Conservation (phyloP, 2,329 filamentous ascomycete species). For the Fusarium concolor region DNA sequence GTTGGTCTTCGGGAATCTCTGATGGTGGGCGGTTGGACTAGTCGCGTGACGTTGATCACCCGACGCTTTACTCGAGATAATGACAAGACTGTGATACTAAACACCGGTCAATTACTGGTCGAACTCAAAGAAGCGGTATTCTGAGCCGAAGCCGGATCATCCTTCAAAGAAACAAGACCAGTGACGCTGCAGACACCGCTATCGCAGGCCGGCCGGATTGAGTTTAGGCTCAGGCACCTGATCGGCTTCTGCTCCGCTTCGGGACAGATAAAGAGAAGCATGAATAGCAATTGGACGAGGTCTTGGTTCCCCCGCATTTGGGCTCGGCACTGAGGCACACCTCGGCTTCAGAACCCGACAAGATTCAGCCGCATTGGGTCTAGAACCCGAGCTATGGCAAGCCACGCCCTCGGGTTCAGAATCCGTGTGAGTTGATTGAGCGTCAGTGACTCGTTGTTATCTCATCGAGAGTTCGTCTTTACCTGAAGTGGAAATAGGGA, state of each 20-base stretch:
- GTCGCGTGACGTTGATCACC: slow-evolving; percentile 2
- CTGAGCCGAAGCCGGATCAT: not conserved
- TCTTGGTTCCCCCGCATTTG: not conserved
- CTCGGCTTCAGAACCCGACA: slow-evolving; percentile 9
- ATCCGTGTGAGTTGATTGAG: slow-evolving; percentile 1
- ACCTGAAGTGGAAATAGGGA: not conserved
- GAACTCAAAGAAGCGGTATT: not conserved
- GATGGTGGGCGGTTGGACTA: not conserved
- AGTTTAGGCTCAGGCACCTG: slow-evolving; percentile 5
- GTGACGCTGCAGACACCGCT: not conserved
- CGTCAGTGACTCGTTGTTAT: not conserved
- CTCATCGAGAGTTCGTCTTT: not conserved
- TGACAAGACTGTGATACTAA: not conserved
- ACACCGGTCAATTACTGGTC: not conserved
- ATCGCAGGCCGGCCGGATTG: not conserved
- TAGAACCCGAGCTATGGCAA: slow-evolving; percentile 2
- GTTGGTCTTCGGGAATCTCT: not conserved
- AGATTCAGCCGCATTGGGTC: not conserved
- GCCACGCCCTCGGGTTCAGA: not conserved
- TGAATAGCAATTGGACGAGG: not conserved
- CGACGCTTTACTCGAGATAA: not conserved
- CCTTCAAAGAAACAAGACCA: not conserved
- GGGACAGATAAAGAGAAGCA: not conserved
- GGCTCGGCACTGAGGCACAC: not conserved
- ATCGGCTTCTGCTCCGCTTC: slow-evolving; percentile 4